Evolutionary conservation across 2,329 filamentous ascomycete genomes (phyloP), one percentile per base, ranked within the genome.

Genomic region (Aspergillus proliferans): DNA sequence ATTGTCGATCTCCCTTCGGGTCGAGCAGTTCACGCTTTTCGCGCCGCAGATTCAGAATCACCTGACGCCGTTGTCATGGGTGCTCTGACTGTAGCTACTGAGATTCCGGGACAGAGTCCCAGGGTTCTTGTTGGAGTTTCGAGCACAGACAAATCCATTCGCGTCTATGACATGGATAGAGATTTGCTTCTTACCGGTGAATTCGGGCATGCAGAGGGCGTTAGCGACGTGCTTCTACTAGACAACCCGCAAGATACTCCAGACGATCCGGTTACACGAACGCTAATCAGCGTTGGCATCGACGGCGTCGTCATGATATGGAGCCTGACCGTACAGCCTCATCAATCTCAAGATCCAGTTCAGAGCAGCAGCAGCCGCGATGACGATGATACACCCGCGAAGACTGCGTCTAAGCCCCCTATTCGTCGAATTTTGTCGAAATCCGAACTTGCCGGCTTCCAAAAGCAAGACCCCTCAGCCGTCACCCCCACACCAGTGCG

Each of bases 131-230:
- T 93, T 15, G 91, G 89, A n/a, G 80, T 93, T 9, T 96, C 92
- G 7, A 91, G 91, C 58, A 95, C 88, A 1, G 93, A 98, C 68
- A 98, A 97, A 66, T 97, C 93, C 0, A 85, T 98, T 48, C 80
- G 93, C 33, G 74, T 98, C 14, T 98, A 98, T 61, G 88, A 95
- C 57, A 76, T 82, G 26, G 84, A 86, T 52, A 84, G 82, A 39
- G 91, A 92, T 7, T 72, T 75, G 1, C 85, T 98, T 49, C 72
- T 97, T 24, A 87, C 90, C 45, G 83, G 89, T 38, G 93, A 97
- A 70, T 96, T 90, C 82, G 93, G 93, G 1, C 93, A 98, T 59
- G 95, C 91, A 0, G 91, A 96, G 64, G 87, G 91, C 7, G 89
- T 98, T 55, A 95, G 88, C 46, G 91, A 91, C 52, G 83, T 94